Percentiles rank a stretch among this genome's conserved stretches.
Evolutionary conservation across 495 filamentous ascomycete species (phyloP).

Genomic region (Penicillium robsamsonii): DNA sequence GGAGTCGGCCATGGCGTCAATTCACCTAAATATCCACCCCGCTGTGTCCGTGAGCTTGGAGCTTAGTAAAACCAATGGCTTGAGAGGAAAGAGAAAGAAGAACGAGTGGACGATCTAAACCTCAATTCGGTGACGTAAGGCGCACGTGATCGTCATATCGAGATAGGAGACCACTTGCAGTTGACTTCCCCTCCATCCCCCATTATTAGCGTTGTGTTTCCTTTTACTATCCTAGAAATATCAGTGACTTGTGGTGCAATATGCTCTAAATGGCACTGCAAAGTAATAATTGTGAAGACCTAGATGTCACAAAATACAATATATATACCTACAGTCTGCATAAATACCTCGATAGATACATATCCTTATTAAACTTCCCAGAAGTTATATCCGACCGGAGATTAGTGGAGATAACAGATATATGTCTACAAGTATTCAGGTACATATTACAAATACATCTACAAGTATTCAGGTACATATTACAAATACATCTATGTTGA

Average conservation of each 20-base stretch:
- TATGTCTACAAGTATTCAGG: too few species aligned
- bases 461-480: too few species aligned
- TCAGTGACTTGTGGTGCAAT: neutral
- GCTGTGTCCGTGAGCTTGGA: neutral
- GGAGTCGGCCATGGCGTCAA: slow-evolving; percentile 39
- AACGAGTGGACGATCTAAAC: neutral
- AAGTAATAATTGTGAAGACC: neutral
- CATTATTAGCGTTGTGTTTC: neutral
- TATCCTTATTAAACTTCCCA: too few species aligned
- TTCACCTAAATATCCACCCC: neutral
- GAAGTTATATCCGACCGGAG: too few species aligned
- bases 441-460: too few species aligned
- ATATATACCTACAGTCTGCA: neutral
- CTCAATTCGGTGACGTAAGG: slow-evolving; percentile 8
- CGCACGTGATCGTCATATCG: slow-evolving; percentile 2
- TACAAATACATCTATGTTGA: too few species aligned
- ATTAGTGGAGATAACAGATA: too few species aligned
- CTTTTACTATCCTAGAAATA: neutral
- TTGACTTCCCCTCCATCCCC: neutral
- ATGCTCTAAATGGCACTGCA: neutral
- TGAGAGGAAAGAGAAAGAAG: neutral
- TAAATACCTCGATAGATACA: too few species aligned
- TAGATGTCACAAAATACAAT: neutral
- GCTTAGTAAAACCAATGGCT: neutral
- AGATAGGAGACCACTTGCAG: neutral